Percentiles rank a stretch among this genome's conserved stretches.
phyloP scores from a whole-genome alignment of 1,284 basidiomycete genomes.

The Apiotrichum laibachii region DNA sequence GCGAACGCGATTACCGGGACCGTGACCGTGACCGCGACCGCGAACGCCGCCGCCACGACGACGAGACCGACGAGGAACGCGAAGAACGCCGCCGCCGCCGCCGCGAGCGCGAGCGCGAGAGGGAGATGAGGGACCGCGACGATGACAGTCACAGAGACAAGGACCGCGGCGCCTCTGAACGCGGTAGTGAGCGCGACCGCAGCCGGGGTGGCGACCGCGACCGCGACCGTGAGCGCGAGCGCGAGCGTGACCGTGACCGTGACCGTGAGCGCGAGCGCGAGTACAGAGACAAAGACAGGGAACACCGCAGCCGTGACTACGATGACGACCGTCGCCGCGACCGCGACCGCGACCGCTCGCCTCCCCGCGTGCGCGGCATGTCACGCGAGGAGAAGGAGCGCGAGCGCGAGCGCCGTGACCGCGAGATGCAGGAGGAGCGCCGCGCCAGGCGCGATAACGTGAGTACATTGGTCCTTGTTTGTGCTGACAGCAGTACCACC shows the following conservation, averaged over 20 bases:
- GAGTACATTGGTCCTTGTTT: background rate
- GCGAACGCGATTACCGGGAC: slow-evolving; percentile 50
- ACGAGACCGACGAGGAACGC: slow-evolving; percentile 8
- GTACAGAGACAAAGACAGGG: slow-evolving; percentile 3
- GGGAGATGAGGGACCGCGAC: slow-evolving; percentile 51
- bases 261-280: slow-evolving; percentile 8
- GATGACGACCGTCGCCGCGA: slow-evolving; percentile 16
- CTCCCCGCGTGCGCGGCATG: slow-evolving; percentile 29
- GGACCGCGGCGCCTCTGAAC: slow-evolving; percentile 19
- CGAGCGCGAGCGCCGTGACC: slow-evolving; percentile 41
- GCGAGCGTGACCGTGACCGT: slow-evolving; percentile 6
- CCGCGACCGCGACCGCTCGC: slow-evolving; percentile 4
- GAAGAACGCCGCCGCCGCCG: slow-evolving; percentile 58
- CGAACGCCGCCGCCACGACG: slow-evolving; percentile 44
- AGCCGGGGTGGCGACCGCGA: slow-evolving; percentile 30
- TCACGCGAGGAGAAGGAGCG: slow-evolving; percentile 44
- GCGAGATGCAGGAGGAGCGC: slow-evolving; percentile 45
- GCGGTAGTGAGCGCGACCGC: slow-evolving; percentile 41
- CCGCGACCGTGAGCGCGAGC: slow-evolving; percentile 28
- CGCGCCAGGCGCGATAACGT: slow-evolving; percentile 29
- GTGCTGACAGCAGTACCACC: background rate
- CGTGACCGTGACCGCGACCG: slow-evolving; percentile 44
- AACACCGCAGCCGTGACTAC: slow-evolving; percentile 16
- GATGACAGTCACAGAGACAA: slow-evolving; percentile 48
- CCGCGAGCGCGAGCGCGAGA: slow-evolving; percentile 29